phyloP scores from a whole-genome alignment of 345 rosid species.

The Carallia brachiata region DNA sequence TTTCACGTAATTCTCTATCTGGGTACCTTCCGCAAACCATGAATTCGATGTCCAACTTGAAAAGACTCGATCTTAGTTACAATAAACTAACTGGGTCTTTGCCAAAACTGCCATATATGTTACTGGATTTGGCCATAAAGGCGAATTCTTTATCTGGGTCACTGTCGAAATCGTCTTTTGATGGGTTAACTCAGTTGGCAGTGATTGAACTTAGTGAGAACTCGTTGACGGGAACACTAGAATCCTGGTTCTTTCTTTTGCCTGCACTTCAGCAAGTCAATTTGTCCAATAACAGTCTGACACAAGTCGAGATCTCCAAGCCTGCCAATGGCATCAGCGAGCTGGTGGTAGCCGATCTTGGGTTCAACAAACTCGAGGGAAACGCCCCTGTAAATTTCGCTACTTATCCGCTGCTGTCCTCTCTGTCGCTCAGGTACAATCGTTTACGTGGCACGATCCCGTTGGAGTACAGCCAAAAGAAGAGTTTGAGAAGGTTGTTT shows the following conservation, averaged over 20 bases:
- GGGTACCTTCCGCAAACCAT: slow-evolving; percentile 55
- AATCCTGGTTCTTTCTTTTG: slow-evolving; percentile 68
- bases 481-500: slow-evolving; percentile 56
- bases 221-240: slow-evolving; percentile 63
- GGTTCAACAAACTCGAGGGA: slow-evolving; percentile 68
- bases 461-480: slow-evolving; percentile 48
- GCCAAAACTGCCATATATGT: slow-evolving; percentile 56
- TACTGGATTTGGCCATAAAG: slow-evolving; percentile 64
- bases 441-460: slow-evolving; percentile 70
- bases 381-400: slow-evolving; percentile 51
- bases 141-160: slow-evolving; percentile 65
- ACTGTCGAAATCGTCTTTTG: slow-evolving; percentile 46
- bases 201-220: slow-evolving; percentile 81
- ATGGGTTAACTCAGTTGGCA: slow-evolving; percentile 56
- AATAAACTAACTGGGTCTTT: slow-evolving; percentile 63
- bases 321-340: slow-evolving; percentile 37
- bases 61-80: slow-evolving; percentile 72
- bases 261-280: slow-evolving; percentile 76
- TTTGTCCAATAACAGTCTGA: slow-evolving; percentile 68
- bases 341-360: slow-evolving; percentile 75
- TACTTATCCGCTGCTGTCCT: slow-evolving; percentile 52
- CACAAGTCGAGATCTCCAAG: slow-evolving; percentile 46
- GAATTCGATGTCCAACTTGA: slow-evolving; percentile 36
- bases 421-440: slow-evolving; percentile 71
- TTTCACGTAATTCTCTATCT: slow-evolving; percentile 61